A percentile compares a stretch with the other conserved stretches of the same genome.
phyloP scores from a whole-genome alignment of 1,139 yeast species.

The Candida glucosophila region DNA sequence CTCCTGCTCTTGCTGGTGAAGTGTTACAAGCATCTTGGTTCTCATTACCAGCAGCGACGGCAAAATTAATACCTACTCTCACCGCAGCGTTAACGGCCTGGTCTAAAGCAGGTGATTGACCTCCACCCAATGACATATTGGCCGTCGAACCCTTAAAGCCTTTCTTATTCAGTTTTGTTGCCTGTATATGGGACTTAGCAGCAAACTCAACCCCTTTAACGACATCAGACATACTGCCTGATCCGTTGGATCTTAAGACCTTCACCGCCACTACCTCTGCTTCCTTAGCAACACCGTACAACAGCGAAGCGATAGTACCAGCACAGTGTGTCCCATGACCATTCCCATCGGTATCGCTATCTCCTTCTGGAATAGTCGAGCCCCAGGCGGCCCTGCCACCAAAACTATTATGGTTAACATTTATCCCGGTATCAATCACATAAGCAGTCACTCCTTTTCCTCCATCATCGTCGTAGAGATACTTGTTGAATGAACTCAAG shows the following conservation, averaged over 20 bases:
- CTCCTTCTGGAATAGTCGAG: slow-evolving; percentile 77
- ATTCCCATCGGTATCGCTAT: slow-evolving; percentile 78
- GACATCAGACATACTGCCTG: slow-evolving; percentile 76
- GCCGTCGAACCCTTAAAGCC: slow-evolving; percentile 83
- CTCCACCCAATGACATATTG: slow-evolving; percentile 88
- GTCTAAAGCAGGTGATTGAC: slow-evolving; percentile 73
- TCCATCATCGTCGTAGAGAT: slow-evolving; percentile 72
- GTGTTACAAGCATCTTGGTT: slow-evolving; percentile 78
- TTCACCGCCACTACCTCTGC: slow-evolving; percentile 71
- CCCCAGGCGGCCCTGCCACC: slow-evolving; percentile 95
- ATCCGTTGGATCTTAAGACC: slow-evolving; percentile 68
- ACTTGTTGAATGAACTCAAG: slow-evolving; percentile 76
- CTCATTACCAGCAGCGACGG: slow-evolving; percentile 88
- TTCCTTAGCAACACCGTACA: slow-evolving; percentile 73
- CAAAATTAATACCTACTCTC: slow-evolving; percentile 71
- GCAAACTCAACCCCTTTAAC: slow-evolving; percentile 77
- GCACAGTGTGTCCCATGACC: slow-evolving; percentile 95
- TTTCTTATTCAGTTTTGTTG: slow-evolving; percentile 46
- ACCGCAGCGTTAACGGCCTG: slow-evolving; percentile 80
- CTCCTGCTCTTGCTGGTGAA: slow-evolving; percentile 74
- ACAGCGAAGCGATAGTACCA: slow-evolving; percentile 69
- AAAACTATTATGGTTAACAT: slow-evolving; percentile 71
- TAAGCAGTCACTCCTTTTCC: slow-evolving; percentile 93
- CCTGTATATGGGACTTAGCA: slow-evolving; percentile 53
- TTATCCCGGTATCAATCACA: slow-evolving; percentile 89